phyloP scores from a whole-genome alignment of 352 stramenopile species.

The Phytophthora fragariae region DNA sequence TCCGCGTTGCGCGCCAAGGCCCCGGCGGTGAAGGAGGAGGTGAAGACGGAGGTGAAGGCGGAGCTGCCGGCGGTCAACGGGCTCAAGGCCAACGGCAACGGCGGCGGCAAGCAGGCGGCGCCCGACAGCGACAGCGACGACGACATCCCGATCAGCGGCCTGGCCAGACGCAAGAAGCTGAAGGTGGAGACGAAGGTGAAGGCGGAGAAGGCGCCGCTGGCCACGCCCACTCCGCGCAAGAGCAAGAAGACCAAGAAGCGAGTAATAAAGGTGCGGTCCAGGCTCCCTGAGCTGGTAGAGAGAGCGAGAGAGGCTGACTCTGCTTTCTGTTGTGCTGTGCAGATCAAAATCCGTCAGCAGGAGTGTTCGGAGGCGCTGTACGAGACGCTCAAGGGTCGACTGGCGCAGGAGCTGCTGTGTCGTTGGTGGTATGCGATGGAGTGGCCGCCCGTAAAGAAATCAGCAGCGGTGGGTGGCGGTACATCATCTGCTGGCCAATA shows the following conservation, averaged over 20 bases:
- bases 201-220: slow-evolving; percentile 21
- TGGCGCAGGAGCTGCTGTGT: slow-evolving; percentile 84
- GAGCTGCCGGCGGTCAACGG: slow-evolving; percentile 9
- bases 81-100: neutral
- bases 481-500: neutral
- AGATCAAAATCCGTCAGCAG: slow-evolving; percentile 89
- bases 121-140: slow-evolving; percentile 73
- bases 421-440: slow-evolving; percentile 89
- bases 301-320: too few relatives aligned
- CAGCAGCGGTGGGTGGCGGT: slow-evolving; percentile 28
- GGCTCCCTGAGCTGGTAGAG: too few relatives aligned
- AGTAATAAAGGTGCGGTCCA: slow-evolving; percentile 56
- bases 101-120: slow-evolving; percentile 25
- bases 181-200: slow-evolving; percentile 57
- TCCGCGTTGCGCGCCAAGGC: slow-evolving; percentile 58
- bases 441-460: slow-evolving; percentile 66
- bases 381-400: slow-evolving; percentile 73
- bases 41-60: slow-evolving; percentile 24
- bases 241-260: slow-evolving; percentile 54
- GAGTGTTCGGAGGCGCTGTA: slow-evolving; percentile 88
- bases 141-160: slow-evolving; percentile 72
- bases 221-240: slow-evolving; percentile 36
- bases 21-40: slow-evolving; percentile 32
- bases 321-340: neutral
- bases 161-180: slow-evolving; percentile 68